Evolutionary conservation across 192 early-diverging fungal genomes (phyloP), one percentile per base, ranked within the genome.

Genomic region (Backusella tuberculispora): DNA sequence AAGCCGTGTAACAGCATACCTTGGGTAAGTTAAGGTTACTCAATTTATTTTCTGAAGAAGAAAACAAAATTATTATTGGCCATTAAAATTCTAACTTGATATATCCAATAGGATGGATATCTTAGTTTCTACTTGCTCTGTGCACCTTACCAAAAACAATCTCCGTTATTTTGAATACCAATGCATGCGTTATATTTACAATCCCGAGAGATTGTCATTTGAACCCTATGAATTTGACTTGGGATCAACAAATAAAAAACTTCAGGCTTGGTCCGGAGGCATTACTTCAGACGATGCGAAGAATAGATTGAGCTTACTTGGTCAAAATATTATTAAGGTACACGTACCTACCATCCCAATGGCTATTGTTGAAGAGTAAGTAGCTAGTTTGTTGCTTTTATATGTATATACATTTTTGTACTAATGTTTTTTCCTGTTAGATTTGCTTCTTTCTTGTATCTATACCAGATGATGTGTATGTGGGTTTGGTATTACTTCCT

Each of bases 141-240:
- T 91, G 14, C 45, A 85, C 53, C 70, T 71, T 2, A 85, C 86
- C 3, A 53, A 71, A 17, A 78, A 78, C 14, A 78, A 79, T 15
- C 76, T 77, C 10, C 81, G 83, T 26, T 95, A 85, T 74, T 88
- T 95, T 72, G 92, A 94, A 81, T 90, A 89, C 74, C 89, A 92
- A 75, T 93, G 91, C 81, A 89, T 92, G 38, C 88, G 93, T 38
- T 95, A 95, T 71, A 88, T 94, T 26, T 88, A 87, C 71, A 85
- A 89, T 65, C 71, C 81, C 9, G 72, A 73, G 17, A 64, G 78
- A 10, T 78, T 72, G 42, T 24, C 38, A 7, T 94, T 92, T 78
- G 86, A 84, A 47, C 87, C 89, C 42, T 85, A 85, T 78, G 69
- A 79, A 42, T 89, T 88, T 66, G 69, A 79, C 8, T 81, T 94